phyloP scores from a whole-genome alignment of 116 monocot species.

The Cymodocea nodosa region DNA sequence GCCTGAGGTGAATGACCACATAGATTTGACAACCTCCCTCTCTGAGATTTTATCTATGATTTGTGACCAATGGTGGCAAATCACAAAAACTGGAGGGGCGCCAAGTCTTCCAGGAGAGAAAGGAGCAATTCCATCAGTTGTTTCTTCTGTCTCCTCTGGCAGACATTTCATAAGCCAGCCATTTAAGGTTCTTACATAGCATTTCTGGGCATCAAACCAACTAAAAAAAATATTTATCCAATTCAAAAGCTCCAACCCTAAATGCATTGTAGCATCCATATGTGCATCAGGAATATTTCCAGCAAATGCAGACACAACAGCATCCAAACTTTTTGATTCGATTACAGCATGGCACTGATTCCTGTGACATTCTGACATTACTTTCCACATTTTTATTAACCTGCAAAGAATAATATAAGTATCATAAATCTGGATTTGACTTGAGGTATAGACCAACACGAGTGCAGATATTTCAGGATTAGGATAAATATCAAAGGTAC shows the following conservation, averaged over 20 bases:
- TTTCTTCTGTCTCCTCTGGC: slow-evolving; percentile 58
- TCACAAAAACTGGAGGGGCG: slow-evolving; percentile 74
- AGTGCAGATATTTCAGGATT: too few relatives aligned
- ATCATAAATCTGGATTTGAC: too few relatives aligned
- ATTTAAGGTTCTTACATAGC: slow-evolving; percentile 57
- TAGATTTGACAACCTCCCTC: slow-evolving; percentile 45
- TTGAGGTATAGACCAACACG: too few relatives aligned
- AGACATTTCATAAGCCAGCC: slow-evolving; percentile 54
- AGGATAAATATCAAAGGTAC: not conserved
- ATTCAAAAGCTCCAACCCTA: slow-evolving; percentile 41
- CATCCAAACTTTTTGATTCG: slow-evolving; percentile 46
- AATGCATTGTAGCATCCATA: slow-evolving; percentile 32
- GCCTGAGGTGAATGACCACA: slow-evolving; percentile 33
- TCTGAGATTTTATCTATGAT: slow-evolving; percentile 51
- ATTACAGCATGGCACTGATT: slow-evolving; percentile 58
- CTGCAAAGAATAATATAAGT: slow-evolving; percentile 19
- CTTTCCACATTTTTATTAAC: slow-evolving; percentile 65
- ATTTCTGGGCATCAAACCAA: slow-evolving; percentile 65
- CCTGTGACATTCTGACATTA: slow-evolving; percentile 56
- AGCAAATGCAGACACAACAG: slow-evolving; percentile 26
- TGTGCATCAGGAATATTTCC: slow-evolving; percentile 33
- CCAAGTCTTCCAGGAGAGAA: slow-evolving; percentile 92
- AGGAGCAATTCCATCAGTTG: slow-evolving; percentile 66
- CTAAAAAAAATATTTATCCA: slow-evolving; percentile 54
- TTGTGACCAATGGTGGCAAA: slow-evolving; percentile 75